Base-by-base conservation (phyloP, 1,284 basidiomycete species). In the Trichosporon ovoides region DNA sequence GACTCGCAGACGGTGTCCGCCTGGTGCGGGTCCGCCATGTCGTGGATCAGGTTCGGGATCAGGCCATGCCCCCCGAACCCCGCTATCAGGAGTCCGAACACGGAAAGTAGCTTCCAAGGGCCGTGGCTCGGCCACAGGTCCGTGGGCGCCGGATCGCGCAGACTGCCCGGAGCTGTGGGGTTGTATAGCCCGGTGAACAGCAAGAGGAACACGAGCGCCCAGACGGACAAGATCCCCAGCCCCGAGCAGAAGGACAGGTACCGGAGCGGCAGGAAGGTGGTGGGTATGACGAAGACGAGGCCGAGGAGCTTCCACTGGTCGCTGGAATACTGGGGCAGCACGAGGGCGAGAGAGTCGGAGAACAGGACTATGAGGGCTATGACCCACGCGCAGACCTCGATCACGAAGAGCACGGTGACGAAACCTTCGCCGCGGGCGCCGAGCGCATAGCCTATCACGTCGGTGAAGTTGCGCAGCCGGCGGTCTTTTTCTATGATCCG, bases 31-130 rank as follows among this genome's bases (percentile, higher is more conserved):
- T 96, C 85, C 52, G 81, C 78, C 93, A 98, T 96, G 74, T 98
- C 94, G 66, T 85, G 81, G 18, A 89, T 89, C 11, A 97, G 55
- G 53, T 70, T 76, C 14, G 74, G 74, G 35, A 77, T 70, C 12
- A 76, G 67, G 48, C 71, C 73, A 58, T 76, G 76, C 10, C 76
- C 74, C 19, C 74, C 75, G 48, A 72, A 76, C 56, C 93, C 91
- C 18, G 89, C 87, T 87, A 96, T 93, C 73, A 97, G 86, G 55
- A 97, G 79, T 3, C 94, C 94, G 71, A 93, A 88, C 11, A 88
- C 84, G 34, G 89, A 66, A n/a, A 87, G 87, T 11, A 96, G 75
- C 67, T 86, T 84, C 67, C 77, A 83, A 48, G 76, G 74, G 59
- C 77, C 83, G 57, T 81, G 81, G 67, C 57, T 80, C 76, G 62